Base-by-base conservation (phyloP, 2,329 filamentous ascomycete genomes). In the Colletotrichum somersetense region DNA sequence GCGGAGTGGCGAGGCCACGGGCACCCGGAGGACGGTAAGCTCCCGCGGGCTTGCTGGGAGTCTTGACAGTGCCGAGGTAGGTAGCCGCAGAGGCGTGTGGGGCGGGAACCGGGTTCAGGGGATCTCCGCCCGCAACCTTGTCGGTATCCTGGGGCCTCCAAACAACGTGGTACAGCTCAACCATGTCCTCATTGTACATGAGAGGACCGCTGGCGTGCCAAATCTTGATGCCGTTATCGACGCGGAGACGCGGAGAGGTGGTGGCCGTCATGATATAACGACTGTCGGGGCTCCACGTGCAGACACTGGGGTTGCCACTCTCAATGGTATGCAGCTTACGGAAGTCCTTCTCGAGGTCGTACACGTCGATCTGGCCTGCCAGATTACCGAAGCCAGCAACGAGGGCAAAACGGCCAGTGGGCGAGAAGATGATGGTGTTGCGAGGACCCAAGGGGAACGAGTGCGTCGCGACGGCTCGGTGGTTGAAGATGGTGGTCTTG, bases 401-500 rank as follows among this genome's bases (percentile, higher is more conserved):
- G 75, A 98, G 86, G 64, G 97, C 93, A 78, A 98, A 98, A 26
- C 95, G 93, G 65, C 95, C 96, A 74, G 94, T 95, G 20, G 96
- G 96, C 16, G 96, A 98, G 84, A 98, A 99, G 63, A 92, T 88
- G 79, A 98, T 96, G 63, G 96, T 98, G 84, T 99, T 99, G 78
- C 96, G 92, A 16, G 96, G 96, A 3, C 87, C 92, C 65, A 98
- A 88, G 63, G 94, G 90, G 83, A 99, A 98, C 72, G 89, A 93
- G 83, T 98, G 94, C 70, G 92, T 92, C 26, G 92, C 87, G 71
- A 95, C 89, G 74, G 93, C 96, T 74, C 94, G 92, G 77, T 92
- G 90, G 82, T 98, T 98, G 89, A 98, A 99, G 76, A 99, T 96
- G 76, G 96, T 98, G 4, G 96, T 96, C 88, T 98, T 98, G 67